Base-by-base conservation (phyloP, 2,329 filamentous ascomycete genomes). In the Trichoderma gracile region DNA sequence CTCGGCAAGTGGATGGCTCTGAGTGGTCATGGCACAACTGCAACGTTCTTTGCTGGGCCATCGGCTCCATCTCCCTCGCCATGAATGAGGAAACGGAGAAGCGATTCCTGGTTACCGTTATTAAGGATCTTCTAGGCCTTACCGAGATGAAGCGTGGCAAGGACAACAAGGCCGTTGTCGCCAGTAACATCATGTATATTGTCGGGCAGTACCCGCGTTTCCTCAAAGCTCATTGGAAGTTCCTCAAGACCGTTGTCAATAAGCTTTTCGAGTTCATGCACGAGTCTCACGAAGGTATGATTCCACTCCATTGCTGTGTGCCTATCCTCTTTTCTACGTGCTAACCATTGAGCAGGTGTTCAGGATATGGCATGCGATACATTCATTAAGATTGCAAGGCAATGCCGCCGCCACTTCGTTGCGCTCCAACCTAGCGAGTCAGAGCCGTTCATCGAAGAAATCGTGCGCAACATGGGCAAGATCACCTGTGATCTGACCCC, bases 191-290 rank as follows among this genome's bases (percentile, higher is more conserved):
- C 74, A 99, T 99, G 95, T 99, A 99, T 77, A 99, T 99, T 79
- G 95, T 99, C 67, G 95, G 95, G 65, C 95, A 99, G 75, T 99
- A 99, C 75, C 95, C 95, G 43, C 91, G 95, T 21, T 99, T 99
- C 81, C 81, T 99, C 72, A 99, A 99, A 81, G 95, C 95, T 1
- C 95, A 99, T 78, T 99, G 95, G 95, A 99, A 99, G 77, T 99
- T 99, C 80, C 82, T 99, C 64, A 99, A 99, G 87, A 99, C 95
- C 2, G 95, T 99, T 19, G 95, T 99, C 73, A 99, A 99, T 81
- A 99, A 99, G 82, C 85, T 99, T 5, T 99, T 99, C 73, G 95
- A 99, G 80, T 99, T 99, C 75, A 99, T 99, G 95, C 95, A 99
- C 77, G 95, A 99, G 78, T 98, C 95, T 1, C 95, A 99, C 73